Evolutionary conservation across 805 yeast species (phyloP), one percentile per base, ranked within the genome.

Genomic region (Kazachstania psychrophila): DNA sequence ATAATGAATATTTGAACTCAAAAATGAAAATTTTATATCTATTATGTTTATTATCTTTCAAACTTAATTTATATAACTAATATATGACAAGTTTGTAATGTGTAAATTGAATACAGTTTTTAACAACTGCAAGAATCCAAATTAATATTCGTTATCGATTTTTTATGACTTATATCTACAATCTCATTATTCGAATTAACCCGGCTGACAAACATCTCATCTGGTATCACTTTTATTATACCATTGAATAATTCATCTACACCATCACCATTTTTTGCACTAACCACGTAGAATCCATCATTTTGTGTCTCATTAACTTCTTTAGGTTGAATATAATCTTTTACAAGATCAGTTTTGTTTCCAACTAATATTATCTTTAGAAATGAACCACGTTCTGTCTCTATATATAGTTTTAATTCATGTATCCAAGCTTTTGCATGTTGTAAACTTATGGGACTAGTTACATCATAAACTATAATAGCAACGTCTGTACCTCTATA

Each of bases 401-500:
- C 43, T 6, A 48, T 38, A 29, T 58, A 52, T 2, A 42, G 31
- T 53, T 76, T 76, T 44, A 82, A 61, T 58, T 82, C 92, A 49
- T 78, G 76, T 25, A 80, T 76, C 89, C 89, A 82, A 31, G 75
- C 74, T 47, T 77, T 75, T 2, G 89, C 89, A 51, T 77, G 75
- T 33, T 66, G 69, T 37, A 79, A 65, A 2, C 86, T 78, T 0
- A 76, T 64, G 27, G 70, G 71, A 45, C 73, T 76, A 1, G 88
- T 79, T 37, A 82, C 74, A 54, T 82, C 94, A 52, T 75, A 82
- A 2, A 81, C 89, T 13, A 84, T 79, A 28, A 82, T 60, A 0
- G 94, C 92, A 24, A 85, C 81, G 56, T 82, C 80, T 19, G 88
- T 82, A 51, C 79, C 79, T 47, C 94, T 59, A 56, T 82, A 82